Conservation (phyloP, 768 basidiomycete species). For the Dacryopinax primogenitus region DNA sequence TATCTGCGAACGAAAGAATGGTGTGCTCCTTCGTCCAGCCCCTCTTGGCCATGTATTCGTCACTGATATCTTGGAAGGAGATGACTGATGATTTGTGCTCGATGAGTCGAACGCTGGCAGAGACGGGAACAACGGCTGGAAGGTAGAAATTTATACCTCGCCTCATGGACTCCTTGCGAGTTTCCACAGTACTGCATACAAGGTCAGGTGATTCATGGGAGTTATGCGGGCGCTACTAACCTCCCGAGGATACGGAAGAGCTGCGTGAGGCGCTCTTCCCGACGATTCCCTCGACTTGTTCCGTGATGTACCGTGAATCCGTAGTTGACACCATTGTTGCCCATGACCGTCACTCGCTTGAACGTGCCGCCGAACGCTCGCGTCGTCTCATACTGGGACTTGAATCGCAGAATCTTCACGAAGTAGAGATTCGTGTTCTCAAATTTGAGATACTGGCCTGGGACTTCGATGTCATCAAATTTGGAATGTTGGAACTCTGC, state of each 20-base stretch:
- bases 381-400: constrained; percentile 78
- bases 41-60: constrained; percentile 64
- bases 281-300: constrained; percentile 65
- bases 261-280: constrained; percentile 87
- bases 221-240: constrained; percentile 32
- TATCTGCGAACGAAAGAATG: constrained; percentile 71
- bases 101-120: constrained; percentile 68
- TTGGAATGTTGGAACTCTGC: constrained; percentile 96
- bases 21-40: constrained; percentile 81
- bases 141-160: constrained; percentile 85
- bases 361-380: constrained; percentile 75
- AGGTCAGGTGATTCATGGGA: constrained; percentile 10
- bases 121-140: constrained; percentile 66
- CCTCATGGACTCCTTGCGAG: constrained; percentile 86
- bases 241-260: constrained; percentile 89
- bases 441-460: constrained; percentile 97
- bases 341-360: constrained; percentile 82
- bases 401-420: constrained; percentile 79
- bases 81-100: constrained; percentile 88
- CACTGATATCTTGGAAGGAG: constrained; percentile 85
- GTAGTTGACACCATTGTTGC: constrained; percentile 76
- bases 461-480: constrained; percentile 94
- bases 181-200: constrained; percentile 51
- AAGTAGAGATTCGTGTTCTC: constrained; percentile 90
- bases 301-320: constrained; percentile 88